Base-by-base conservation (phyloP, 2,329 filamentous ascomycete species). In the Cladosporium phlei region DNA sequence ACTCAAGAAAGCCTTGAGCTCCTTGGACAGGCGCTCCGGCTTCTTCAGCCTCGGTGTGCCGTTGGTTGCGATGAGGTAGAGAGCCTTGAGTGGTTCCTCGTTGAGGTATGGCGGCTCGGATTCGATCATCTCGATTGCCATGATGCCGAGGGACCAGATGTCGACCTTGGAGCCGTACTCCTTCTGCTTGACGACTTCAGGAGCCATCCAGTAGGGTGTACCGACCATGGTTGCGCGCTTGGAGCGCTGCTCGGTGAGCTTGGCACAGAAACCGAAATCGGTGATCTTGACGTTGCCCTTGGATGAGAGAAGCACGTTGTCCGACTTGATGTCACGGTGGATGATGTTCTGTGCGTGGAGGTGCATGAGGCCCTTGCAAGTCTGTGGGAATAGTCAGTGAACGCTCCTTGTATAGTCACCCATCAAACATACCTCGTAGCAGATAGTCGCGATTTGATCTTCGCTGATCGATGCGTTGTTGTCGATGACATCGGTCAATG, bases 111-210 rank as follows among this genome's bases (percentile, higher is more conserved):
- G 93, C 5, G 93, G 93, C 68, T 98, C 93, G 14, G 88, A 95
- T 67, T 98, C 93, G 62, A 97, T 97, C 93, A 98, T 96, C 70
- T 98, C 93, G 62, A 98, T 97, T 19, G 93, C 91, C 93, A 97
- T 98, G 71, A 98, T 98, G 62, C 93, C 93, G 52, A 98, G 75
- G 22, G 90, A 96, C 93, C 93, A 98, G 64, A 97, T 95, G 64
- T 98, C 93, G 53, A 97, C 93, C 76, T 97, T 97, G 63, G 87
- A 86, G 29, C 91, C 93, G 62, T 98, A 98, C 69, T 96, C 91
- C 74, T 97, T 97, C 68, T 97, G 93, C 74, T 97, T 97, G 65
- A 98, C 93, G 34, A 98, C 93, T 69, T 98, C 93, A 28, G 93
- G 93, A 7, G 93, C 93, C 93, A 98, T 98, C 93, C 93, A 98